Base-by-base conservation (phyloP, 2,329 filamentous ascomycete genomes). In the Emmonsia crescens region DNA sequence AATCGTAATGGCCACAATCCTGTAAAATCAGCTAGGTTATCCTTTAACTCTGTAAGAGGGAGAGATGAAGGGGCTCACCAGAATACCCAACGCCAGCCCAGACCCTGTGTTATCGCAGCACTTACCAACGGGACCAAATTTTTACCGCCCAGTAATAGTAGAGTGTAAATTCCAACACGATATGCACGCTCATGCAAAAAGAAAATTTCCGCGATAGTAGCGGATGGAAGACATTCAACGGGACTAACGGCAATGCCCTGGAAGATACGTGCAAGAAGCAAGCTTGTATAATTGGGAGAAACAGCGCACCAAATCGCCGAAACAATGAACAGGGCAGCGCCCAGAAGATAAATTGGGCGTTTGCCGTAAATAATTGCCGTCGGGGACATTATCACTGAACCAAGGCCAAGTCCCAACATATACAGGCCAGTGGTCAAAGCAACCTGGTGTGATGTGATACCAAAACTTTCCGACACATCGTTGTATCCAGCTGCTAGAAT, bases 171-270 rank as follows among this genome's bases (percentile, higher is more conserved):
- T 10, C 94, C 94, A 52, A 97, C 85, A 4, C 93, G 87, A 72
- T 92, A 97, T 0, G 93, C 93, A 64, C 93, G 83, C 76, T 97
- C 93, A 69, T 97, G 93, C 24, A 97, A 79, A 71, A 96, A 96
- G 78, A 92, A 97, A 63, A 97, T 96, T 74, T 97, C 93, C 3
- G 92, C 91, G 69, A 97, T 93, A 0, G 91, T 96, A 19, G 93
- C 92, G 4, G 91, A 96, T 0, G 93, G 93, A 36, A 97, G 81
- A 70, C 91, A 96, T 73, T 97, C 93, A 9, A 96, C 90, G 0
- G 91, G 91, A 66, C 89, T 94, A 57, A 96, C 87, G 0, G 91
- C 88, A 10, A 96, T 80, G 3, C 93, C 94, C 73, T 95, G 90
- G 64, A 96, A 88, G 56, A 97, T 85, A 60, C 93, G 83, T 31